These are phyloP conservation scores for Corchorus capsularis DNA, from an alignment of 345 rosid genomes.

Conservation along the genomic window DNA sequence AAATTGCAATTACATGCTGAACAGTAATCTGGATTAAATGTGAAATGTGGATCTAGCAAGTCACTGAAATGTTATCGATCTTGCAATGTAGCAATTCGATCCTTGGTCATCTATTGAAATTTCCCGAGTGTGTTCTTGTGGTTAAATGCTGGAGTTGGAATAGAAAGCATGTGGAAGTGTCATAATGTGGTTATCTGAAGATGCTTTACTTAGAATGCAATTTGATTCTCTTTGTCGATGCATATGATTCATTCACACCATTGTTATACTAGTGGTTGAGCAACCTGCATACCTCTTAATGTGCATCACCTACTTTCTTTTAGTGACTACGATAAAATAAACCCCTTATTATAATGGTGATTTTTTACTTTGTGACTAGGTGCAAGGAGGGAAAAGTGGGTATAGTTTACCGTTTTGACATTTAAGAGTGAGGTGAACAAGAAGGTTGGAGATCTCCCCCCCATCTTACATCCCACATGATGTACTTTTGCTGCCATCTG, in stretches of 20 bases:
- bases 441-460: neutral
- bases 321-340: neutral
- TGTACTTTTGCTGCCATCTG: no score
- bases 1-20: neutral
- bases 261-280: neutral
- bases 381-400: neutral
- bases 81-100: neutral
- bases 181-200: neutral
- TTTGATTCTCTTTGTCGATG: neutral
- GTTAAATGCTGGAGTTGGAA: neutral
- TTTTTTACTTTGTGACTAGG: neutral
- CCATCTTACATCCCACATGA: no score
- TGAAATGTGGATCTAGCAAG: neutral
- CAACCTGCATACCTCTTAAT: neutral
- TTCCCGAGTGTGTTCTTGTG: neutral
- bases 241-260: neutral
- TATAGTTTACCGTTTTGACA: neutral
- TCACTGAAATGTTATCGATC: neutral
- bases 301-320: slow-evolving; percentile 1
- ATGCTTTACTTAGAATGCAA: neutral
- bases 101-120: neutral
- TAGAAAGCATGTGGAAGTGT: neutral
- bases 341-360: neutral
- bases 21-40: neutral
- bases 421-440: neutral